phyloP scores from a whole-genome alignment of 257 asterid species.

The Linderniella brevidens region DNA sequence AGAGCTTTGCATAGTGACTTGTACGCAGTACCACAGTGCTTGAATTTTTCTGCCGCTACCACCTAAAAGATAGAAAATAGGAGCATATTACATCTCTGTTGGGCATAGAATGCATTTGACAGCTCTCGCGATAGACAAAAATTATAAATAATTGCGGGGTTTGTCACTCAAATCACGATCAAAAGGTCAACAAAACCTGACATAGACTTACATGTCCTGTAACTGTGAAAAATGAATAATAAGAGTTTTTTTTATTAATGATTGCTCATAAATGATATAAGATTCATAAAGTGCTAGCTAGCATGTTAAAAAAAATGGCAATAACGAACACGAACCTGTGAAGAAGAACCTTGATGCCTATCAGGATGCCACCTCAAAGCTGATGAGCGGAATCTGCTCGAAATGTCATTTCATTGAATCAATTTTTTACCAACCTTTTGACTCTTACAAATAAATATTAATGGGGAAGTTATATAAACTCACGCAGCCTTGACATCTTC shows the following conservation, averaged over 20 bases:
- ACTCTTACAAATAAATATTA: background rate
- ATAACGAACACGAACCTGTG: slow-evolving; percentile 32
- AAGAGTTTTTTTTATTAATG: background rate
- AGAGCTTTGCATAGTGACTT: slow-evolving; percentile 48
- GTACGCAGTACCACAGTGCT: slow-evolving; percentile 61
- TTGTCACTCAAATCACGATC: too few relatives aligned
- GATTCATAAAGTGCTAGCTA: background rate
- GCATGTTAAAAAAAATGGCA: too few relatives aligned
- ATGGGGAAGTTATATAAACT: slow-evolving; percentile 15
- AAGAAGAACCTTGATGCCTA: slow-evolving; percentile 62
- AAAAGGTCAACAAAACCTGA: too few relatives aligned
- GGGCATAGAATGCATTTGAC: background rate
- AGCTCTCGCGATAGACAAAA: background rate
- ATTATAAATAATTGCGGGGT: too few relatives aligned
- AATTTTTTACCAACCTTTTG: background rate
- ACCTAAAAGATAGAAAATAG: slow-evolving; percentile 23
- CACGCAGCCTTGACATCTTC: slow-evolving; percentile 87
- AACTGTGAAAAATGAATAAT: too few relatives aligned
- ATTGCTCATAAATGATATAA: background rate
- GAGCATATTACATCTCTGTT: background rate
- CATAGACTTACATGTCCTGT: too few relatives aligned
- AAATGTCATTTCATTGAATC: slow-evolving; percentile 10
- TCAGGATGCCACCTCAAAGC: slow-evolving; percentile 98
- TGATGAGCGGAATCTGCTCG: slow-evolving; percentile 49
- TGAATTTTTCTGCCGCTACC: slow-evolving; percentile 68